Conservation (phyloP, 495 filamentous ascomycete genomes). For the Evansstolkia leycettana region DNA sequence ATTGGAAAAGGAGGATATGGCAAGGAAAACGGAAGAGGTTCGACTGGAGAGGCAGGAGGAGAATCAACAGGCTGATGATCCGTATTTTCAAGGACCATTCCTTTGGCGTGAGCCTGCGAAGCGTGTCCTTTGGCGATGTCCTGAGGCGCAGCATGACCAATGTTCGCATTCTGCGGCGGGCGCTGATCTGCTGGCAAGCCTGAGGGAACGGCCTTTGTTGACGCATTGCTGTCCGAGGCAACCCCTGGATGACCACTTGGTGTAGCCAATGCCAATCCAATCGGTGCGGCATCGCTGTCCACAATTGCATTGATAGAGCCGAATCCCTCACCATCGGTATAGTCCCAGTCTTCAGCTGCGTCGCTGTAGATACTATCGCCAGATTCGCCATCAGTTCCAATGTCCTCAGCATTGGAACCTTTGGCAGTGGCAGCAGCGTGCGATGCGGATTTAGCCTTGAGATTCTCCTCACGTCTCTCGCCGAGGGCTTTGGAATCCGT, state of each 20-base stretch:
- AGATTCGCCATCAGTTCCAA: slow-evolving; percentile 37
- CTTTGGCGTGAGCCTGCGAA: no score
- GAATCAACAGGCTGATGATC: slow-evolving; percentile 9
- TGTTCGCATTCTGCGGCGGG: no score
- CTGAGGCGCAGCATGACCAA: no score
- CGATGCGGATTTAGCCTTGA: no score
- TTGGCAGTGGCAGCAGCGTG: no score
- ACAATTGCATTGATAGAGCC: slow-evolving; percentile 77
- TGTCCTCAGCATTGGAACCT: slow-evolving; percentile 8
- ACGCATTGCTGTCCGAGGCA: no score
- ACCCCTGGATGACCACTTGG: background rate
- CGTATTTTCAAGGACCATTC: slow-evolving; percentile 3
- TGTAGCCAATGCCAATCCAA: background rate
- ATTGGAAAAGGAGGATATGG: slow-evolving; percentile 9
- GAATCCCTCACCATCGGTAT: slow-evolving; percentile 62
- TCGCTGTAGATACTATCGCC: slow-evolving; percentile 73
- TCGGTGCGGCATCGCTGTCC: slow-evolving; percentile 32
- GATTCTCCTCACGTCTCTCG: no score
- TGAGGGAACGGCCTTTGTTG: no score
- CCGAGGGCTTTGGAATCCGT: background rate
- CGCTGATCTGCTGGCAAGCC: no score
- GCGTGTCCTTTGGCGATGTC: no score
- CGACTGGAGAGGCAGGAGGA: slow-evolving; percentile 7
- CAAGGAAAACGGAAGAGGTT: slow-evolving; percentile 10
- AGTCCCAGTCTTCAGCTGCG: slow-evolving; percentile 65